These are phyloP conservation scores for Hexamita inflata DNA, from an alignment of 208 protist species.

Conservation along the genomic window DNA sequence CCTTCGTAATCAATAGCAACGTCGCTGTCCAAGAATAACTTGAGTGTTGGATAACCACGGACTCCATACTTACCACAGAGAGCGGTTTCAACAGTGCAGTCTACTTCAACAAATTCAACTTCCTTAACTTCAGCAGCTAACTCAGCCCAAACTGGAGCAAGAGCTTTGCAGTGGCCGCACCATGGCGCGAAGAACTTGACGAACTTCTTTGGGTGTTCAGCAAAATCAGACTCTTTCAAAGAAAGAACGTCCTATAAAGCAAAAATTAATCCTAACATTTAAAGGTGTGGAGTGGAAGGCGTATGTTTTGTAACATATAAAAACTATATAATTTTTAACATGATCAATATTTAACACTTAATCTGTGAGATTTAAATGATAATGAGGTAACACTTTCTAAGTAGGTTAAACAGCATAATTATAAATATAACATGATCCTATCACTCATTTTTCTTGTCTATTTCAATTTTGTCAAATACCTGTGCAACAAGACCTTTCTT, in stretches of 20 bases:
- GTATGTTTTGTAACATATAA: no score
- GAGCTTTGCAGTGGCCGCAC: conserved; percentile 36
- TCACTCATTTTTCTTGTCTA: no score
- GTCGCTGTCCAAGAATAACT: not conserved
- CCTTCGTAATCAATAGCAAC: conserved; percentile 8
- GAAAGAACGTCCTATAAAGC: not conserved
- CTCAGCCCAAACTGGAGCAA: conserved; percentile 29
- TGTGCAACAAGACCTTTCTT: no score
- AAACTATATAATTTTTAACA: no score
- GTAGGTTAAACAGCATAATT: no score
- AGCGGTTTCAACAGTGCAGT: conserved; percentile 19
- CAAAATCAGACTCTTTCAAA: not conserved
- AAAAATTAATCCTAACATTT: no score
- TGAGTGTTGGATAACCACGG: conserved; percentile 10
- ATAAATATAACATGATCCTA: no score
- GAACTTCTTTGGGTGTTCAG: not conserved
- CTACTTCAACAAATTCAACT: conserved; percentile 13
- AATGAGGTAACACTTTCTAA: no score
- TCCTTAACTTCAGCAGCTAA: not conserved
- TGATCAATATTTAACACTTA: no score
- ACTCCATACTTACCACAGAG: conserved; percentile 24
- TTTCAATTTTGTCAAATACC: no score
- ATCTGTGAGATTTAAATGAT: no score
- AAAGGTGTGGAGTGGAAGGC: no score
- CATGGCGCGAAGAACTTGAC: conserved; percentile 35